Percentiles rank a stretch among this genome's conserved stretches.
These are phyloP conservation scores for Nitzschia sp. DNA, from an alignment of 108 stramenopile species.

Conservation along the genomic window DNA sequence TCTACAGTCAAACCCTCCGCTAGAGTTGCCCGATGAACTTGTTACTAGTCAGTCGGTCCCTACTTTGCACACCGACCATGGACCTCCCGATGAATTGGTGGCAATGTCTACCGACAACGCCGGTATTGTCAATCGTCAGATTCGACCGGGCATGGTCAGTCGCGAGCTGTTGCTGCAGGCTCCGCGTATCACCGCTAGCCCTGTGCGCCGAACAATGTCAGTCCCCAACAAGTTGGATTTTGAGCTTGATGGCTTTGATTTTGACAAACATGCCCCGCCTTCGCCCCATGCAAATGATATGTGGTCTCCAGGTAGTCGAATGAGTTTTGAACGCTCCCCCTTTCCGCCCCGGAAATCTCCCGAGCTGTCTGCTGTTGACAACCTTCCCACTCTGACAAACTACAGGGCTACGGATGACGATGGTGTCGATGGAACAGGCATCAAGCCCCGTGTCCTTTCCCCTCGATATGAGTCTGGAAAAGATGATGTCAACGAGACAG, in stretches of 20 bases:
- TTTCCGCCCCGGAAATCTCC: slow-evolving; percentile 1
- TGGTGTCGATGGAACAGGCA: no score
- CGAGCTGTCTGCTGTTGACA: neutral
- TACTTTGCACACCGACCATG: neutral
- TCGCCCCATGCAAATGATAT: slow-evolving; percentile 23
- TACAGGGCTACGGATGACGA: neutral
- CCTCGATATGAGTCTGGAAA: neutral
- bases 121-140: slow-evolving; percentile 39
- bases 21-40: neutral
- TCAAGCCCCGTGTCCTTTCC: neutral
- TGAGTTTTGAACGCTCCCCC: slow-evolving; percentile 15
- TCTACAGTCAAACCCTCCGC: neutral
- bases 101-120: slow-evolving; percentile 19
- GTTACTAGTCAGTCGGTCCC: no score
- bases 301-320: slow-evolving; percentile 32
- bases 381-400: neutral
- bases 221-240: slow-evolving; percentile 23
- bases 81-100: slow-evolving; percentile 1
- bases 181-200: neutral
- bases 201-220: slow-evolving; percentile 15
- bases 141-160: slow-evolving; percentile 45
- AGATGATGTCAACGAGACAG: neutral
- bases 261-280: slow-evolving; percentile 41
- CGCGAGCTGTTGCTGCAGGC: neutral
- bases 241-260: slow-evolving; percentile 53